Evolutionary conservation across 2,329 filamentous ascomycete species (phyloP).

Genomic region (Xylaria sp.): DNA sequence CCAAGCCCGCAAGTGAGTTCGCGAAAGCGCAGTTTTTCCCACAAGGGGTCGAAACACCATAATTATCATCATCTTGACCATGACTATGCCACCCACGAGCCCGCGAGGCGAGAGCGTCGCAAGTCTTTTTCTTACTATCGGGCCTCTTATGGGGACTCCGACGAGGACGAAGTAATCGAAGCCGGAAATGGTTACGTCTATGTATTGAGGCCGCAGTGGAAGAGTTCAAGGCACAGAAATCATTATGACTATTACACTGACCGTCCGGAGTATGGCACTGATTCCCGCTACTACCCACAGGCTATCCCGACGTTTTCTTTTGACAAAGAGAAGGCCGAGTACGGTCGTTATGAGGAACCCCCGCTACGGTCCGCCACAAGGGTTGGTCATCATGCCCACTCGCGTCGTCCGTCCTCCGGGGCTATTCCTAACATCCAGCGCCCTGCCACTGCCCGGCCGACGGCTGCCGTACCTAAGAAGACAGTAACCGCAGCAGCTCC

Average conservation of each 20-base stretch:
- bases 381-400: conserved; percentile 53
- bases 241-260: conserved; percentile 54
- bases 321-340: conserved; percentile 54
- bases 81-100: conserved; percentile 45
- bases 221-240: conserved; percentile 50
- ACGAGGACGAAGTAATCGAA: conserved; percentile 71
- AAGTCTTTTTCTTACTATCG: conserved; percentile 68
- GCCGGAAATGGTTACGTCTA: conserved; percentile 61
- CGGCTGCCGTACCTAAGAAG: conserved; percentile 55
- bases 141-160: conserved; percentile 70
- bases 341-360: conserved; percentile 55
- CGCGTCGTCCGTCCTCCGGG: conserved; percentile 60
- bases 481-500: conserved; percentile 45
- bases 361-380: conserved; percentile 54
- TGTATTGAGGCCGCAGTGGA: conserved; percentile 62
- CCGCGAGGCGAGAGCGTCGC: conserved; percentile 63
- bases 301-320: conserved; percentile 50
- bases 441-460: conserved; percentile 62
- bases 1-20: conserved; percentile 68
- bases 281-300: conserved; percentile 68
- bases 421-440: conserved; percentile 56
- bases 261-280: conserved; percentile 67
- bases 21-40: conserved; percentile 52
- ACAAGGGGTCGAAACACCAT: conserved; percentile 53
- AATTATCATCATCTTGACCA: conserved; percentile 30